phyloP scores from a whole-genome alignment of 805 yeast genomes.

The Monosporozyma solicola region DNA sequence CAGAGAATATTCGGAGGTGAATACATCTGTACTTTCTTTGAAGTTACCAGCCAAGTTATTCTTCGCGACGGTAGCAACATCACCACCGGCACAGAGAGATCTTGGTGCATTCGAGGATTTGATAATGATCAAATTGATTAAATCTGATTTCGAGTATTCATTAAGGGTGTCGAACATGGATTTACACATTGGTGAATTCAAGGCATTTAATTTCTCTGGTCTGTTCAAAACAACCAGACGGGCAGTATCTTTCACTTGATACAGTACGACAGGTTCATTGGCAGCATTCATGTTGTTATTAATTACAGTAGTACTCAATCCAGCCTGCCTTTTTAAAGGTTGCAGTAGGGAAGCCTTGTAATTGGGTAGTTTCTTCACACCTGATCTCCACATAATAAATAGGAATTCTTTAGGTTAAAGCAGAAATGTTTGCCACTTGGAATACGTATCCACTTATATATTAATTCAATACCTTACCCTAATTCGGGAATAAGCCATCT shows the following conservation, averaged over 20 bases:
- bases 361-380: neutral
- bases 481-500: neutral
- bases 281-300: neutral
- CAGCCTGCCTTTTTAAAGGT: neutral
- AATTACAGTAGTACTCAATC: neutral
- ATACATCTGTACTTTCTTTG: conserved; percentile 50
- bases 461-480: neutral
- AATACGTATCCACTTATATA: neutral
- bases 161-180: conserved; percentile 61
- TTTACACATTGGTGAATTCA: conserved; percentile 65
- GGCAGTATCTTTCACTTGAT: conserved; percentile 37
- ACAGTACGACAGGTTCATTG: conserved; percentile 13
- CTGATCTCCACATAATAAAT: neutral
- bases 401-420: neutral
- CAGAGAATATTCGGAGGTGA: conserved; percentile 71
- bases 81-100: conserved; percentile 95
- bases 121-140: conserved; percentile 57
- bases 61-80: conserved; percentile 72
- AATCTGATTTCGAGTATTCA: conserved; percentile 65
- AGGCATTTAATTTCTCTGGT: conserved; percentile 74
- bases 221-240: conserved; percentile 73
- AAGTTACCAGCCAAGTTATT: conserved; percentile 42
- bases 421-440: neutral
- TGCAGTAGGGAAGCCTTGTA: neutral
- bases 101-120: conserved; percentile 43